phyloP scores from a whole-genome alignment of 306 rosid genomes.

The Pueraria montana region DNA sequence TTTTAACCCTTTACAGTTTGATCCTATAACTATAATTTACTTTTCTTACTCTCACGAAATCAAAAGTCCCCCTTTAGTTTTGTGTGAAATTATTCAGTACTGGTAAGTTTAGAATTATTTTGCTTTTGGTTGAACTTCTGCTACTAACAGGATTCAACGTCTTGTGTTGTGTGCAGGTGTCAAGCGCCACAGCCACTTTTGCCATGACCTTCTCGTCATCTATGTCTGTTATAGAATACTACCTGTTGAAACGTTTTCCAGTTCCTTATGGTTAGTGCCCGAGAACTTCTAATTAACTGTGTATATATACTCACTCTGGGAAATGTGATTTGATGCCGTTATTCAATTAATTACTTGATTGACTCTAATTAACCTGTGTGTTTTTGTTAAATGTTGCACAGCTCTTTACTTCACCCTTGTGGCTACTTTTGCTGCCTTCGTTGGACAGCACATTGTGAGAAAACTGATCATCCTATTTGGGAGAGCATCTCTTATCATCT shows the following conservation, averaged over 20 bases:
- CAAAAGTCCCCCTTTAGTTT: background rate
- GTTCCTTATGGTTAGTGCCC: slow-evolving; percentile 75
- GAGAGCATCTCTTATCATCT: slow-evolving; percentile 89
- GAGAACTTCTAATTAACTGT: background rate
- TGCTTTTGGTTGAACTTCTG: too few relatives aligned
- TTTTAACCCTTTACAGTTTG: background rate
- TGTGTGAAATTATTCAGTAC: background rate
- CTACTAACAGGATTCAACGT: slow-evolving; percentile 21
- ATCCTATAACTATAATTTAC: too few relatives aligned
- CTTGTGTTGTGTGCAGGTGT: slow-evolving; percentile 70
- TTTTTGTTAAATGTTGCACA: slow-evolving; percentile 49
- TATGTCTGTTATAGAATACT: slow-evolving; percentile 96
- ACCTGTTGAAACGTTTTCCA: slow-evolving; percentile 87
- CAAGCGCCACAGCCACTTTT: slow-evolving; percentile 95
- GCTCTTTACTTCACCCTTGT: slow-evolving; percentile 76
- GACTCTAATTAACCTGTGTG: background rate
- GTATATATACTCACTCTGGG: background rate
- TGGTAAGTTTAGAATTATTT: too few relatives aligned
- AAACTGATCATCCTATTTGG: slow-evolving; percentile 70
- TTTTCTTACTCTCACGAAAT: background rate
- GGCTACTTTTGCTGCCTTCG: slow-evolving; percentile 80
- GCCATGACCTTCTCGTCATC: slow-evolving; percentile 97
- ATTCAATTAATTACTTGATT: slow-evolving; percentile 1
- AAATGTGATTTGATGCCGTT: background rate
- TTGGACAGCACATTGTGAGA: slow-evolving; percentile 86